Evolutionary conservation across 345 rosid species (phyloP), one percentile per base, ranked within the genome.

Genomic region (Mercurialis annua): DNA sequence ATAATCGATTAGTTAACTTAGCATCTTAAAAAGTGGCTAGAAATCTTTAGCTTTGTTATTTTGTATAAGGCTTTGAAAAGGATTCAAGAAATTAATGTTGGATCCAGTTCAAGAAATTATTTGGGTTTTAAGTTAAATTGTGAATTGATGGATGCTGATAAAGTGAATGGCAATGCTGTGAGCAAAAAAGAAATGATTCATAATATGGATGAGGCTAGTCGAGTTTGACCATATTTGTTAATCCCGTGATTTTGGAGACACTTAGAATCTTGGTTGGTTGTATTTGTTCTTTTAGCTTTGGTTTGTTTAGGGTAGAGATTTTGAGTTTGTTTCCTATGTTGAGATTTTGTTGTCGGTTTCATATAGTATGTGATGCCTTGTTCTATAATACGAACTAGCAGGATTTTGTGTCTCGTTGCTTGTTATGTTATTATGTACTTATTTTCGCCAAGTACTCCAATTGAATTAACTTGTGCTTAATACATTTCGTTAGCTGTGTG

Each of bases 141-240:
- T 10, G 78, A 75, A 30, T 33, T 65, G 31, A 69, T 69, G 49
- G 78, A 65, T 49, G 71, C 71, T 38, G 71, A 71, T 49, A 43
- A 42, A 43, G 74, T 67, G 62, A 70, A 10, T n/a, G 74, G 67
- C 3, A 60, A 64, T n/a, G 78, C 60, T 5, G 47, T 69, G 24
- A 24, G 55, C 15, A 33, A 57, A 47, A 70, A 52, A 66, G 74
- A 70, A 59, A 15, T 20, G 49, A 31, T 65, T 38, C 71, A 58
- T 59, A 69, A 36, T 23, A 64, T 59, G 55, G 74, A 61, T 7
- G 74, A 65, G 63, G 49, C 61, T 4, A 75, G 70, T 65, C 58
- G 61, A 59, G 73, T 69, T 70, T 75, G 74, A 29, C 21, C 70
- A 64, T 63, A 38, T 69, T 50, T 27, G 66, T 57, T 64, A 44